phyloP scores from a whole-genome alignment of 352 stramenopile species.

The Phytophthora rubi region DNA sequence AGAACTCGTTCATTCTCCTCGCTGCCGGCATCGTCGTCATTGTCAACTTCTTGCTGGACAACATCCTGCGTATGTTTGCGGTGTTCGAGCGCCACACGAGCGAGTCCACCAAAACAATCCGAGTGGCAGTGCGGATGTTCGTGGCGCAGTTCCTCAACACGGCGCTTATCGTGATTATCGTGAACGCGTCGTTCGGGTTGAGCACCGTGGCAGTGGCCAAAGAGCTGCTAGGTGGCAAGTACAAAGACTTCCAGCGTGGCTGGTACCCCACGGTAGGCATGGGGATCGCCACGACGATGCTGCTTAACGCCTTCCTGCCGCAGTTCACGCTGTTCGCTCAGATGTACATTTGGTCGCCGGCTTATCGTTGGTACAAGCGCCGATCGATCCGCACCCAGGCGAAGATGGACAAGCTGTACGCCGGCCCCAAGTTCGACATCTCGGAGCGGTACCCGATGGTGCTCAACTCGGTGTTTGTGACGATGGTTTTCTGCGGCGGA shows the following conservation, averaged over 20 bases:
- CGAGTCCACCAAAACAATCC: slow-evolving; percentile 52
- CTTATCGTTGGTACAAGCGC: slow-evolving; percentile 36
- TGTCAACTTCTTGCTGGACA: slow-evolving; percentile 58
- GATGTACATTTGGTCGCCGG: slow-evolving; percentile 40
- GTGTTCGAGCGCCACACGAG: slow-evolving; percentile 60
- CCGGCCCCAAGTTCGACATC: slow-evolving; percentile 54
- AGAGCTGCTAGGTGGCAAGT: slow-evolving; percentile 52
- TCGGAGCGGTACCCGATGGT: slow-evolving; percentile 62
- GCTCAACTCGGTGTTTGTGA: slow-evolving; percentile 69
- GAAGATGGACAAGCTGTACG: slow-evolving; percentile 59
- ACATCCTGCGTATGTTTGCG: slow-evolving; percentile 48
- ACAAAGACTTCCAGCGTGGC: slow-evolving; percentile 52
- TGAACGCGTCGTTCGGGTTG: slow-evolving; percentile 55
- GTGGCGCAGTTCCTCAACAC: slow-evolving; percentile 65
- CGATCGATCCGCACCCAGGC: slow-evolving; percentile 46
- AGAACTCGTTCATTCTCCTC: slow-evolving; percentile 53
- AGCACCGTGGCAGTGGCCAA: slow-evolving; percentile 34
- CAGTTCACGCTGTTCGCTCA: slow-evolving; percentile 47
- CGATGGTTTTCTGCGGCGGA: slow-evolving; percentile 61
- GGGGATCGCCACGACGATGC: slow-evolving; percentile 61
- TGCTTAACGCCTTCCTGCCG: slow-evolving; percentile 55
- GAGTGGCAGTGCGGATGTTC: slow-evolving; percentile 58
- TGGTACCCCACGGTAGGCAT: slow-evolving; percentile 69
- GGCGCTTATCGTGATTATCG: slow-evolving; percentile 57
- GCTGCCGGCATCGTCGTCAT: slow-evolving; percentile 50